Evolutionary conservation across 495 filamentous ascomycete genomes (phyloP).

Genomic region (Aspergillus leporis): DNA sequence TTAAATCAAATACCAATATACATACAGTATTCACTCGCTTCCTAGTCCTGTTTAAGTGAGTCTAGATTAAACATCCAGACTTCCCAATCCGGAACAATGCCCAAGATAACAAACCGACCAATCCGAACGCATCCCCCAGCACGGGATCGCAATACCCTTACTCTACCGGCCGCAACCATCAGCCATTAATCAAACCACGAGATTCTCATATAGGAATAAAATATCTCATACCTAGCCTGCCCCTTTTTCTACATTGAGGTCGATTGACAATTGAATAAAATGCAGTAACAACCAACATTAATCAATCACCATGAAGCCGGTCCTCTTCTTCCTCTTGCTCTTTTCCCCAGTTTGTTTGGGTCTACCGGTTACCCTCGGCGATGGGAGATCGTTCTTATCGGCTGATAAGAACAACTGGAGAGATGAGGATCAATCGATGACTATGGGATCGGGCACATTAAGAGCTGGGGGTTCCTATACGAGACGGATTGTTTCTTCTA

Average conservation of each 20-base stretch:
- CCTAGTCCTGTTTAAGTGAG: too few species aligned
- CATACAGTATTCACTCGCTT: too few species aligned
- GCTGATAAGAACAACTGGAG: too few species aligned
- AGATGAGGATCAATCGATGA: too few species aligned
- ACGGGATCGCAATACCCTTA: conserved; percentile 14
- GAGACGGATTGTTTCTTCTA: too few species aligned
- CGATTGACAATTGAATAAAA: too few species aligned
- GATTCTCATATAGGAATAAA: neutral
- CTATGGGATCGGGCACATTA: too few species aligned
- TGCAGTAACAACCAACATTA: neutral
- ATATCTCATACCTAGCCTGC: too few species aligned
- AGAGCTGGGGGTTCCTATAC: too few species aligned
- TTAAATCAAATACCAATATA: too few species aligned
- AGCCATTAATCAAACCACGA: neutral
- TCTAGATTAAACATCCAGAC: too few species aligned
- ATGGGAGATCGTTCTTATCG: neutral
- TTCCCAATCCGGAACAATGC: neutral
- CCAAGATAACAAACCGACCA: conserved; percentile 10
- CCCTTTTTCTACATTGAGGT: too few species aligned
- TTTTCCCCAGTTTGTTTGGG: neutral
- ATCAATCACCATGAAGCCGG: neutral
- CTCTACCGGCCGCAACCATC: neutral
- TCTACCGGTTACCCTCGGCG: neutral
- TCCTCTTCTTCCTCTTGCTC: neutral
- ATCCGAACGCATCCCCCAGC: conserved; percentile 10